Conservation (phyloP, 257 asterid species). For the Buddleja alternifolia region DNA sequence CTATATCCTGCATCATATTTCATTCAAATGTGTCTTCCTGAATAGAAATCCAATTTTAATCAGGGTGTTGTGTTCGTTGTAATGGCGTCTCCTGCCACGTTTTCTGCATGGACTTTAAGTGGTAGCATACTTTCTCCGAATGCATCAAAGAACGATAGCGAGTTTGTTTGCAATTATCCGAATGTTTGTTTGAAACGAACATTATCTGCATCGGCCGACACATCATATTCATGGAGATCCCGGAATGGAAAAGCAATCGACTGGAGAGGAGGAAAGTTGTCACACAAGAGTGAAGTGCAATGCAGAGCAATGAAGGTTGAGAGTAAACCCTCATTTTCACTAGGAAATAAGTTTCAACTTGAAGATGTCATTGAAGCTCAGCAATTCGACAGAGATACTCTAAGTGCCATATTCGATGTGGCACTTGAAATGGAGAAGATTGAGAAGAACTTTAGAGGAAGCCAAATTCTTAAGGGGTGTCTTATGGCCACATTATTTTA, state of each 20-base stretch:
- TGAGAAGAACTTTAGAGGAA: slow-evolving; percentile 70
- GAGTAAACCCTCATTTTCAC: slow-evolving; percentile 32
- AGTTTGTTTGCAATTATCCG: slow-evolving; percentile 31
- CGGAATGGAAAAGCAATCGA: slow-evolving; percentile 28
- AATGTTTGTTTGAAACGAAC: slow-evolving; percentile 26
- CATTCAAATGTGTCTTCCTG: neutral
- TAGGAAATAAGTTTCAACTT: slow-evolving; percentile 68
- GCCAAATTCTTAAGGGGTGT: slow-evolving; percentile 79
- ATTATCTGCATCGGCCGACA: slow-evolving; percentile 28
- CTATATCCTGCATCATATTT: neutral
- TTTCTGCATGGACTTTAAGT: slow-evolving; percentile 37
- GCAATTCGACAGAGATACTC: slow-evolving; percentile 80
- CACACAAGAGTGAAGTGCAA: slow-evolving; percentile 29
- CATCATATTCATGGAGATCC: slow-evolving; percentile 24
- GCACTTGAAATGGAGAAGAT: slow-evolving; percentile 91
- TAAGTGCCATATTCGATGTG: slow-evolving; percentile 81
- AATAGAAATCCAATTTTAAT: neutral
- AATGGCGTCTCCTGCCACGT: slow-evolving; percentile 53
- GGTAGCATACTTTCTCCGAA: slow-evolving; percentile 32
- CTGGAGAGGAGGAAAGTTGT: slow-evolving; percentile 22
- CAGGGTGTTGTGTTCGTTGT: slow-evolving; percentile 33
- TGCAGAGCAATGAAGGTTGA: slow-evolving; percentile 62
- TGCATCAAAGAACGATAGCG: slow-evolving; percentile 23
- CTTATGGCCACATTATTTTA: slow-evolving; percentile 92
- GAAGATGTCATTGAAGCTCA: slow-evolving; percentile 89